phyloP scores from a whole-genome alignment of 129 eudicot species.

The Tanacetum coccineum region DNA sequence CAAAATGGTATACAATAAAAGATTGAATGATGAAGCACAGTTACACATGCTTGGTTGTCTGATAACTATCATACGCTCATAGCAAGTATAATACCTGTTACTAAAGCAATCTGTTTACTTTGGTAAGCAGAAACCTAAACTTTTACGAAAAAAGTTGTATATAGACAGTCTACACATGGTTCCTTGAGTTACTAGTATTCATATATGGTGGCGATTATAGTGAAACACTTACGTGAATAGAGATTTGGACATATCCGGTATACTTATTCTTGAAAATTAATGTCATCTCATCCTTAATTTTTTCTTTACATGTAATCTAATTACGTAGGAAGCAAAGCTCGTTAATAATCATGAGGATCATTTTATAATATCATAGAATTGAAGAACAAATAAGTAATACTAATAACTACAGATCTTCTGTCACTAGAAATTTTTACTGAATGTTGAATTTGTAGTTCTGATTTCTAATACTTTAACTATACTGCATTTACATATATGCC shows the following conservation, averaged over 20 bases:
- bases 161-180: conserved; percentile 4
- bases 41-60: conserved; percentile 28
- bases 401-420: neutral
- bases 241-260: neutral
- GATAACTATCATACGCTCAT: conserved; percentile 18
- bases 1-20: conserved; percentile 14
- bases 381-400: too few relatives aligned
- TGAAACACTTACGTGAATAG: neutral
- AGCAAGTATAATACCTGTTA: conserved; percentile 32
- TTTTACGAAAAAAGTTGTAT: conserved; percentile 10
- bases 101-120: conserved; percentile 26
- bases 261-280: neutral
- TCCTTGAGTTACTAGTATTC: neutral
- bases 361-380: neutral
- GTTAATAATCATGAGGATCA: neutral
- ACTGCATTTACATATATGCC: conserved; percentile 23
- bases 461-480: conserved; percentile 15
- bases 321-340: conserved; percentile 4
- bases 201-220: neutral
- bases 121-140: conserved; percentile 23
- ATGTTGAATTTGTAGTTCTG: conserved; percentile 2
- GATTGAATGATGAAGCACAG: conserved; percentile 31
- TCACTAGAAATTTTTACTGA: neutral
- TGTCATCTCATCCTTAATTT: neutral
- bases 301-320: neutral